phyloP scores from a whole-genome alignment of 2,329 filamentous ascomycete species.

The Monilinia fructigena region DNA sequence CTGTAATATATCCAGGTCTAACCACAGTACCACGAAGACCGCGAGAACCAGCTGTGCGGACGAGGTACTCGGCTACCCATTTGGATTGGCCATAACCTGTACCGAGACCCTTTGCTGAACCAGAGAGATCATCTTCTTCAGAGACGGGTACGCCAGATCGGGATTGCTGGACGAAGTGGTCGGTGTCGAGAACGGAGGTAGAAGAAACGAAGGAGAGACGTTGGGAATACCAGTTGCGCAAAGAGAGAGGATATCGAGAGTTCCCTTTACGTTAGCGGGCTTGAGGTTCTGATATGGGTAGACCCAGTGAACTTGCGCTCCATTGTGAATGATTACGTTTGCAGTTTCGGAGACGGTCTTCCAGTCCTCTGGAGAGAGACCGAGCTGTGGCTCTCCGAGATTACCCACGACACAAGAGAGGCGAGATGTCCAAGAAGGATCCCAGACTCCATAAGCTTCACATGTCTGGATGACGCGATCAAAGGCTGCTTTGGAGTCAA shows the following conservation, averaged over 20 bases:
- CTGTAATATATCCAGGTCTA: conserved; percentile 82
- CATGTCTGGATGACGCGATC: conserved; percentile 66
- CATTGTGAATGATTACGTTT: conserved; percentile 80
- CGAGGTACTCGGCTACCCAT: conserved; percentile 70
- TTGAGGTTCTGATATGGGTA: conserved; percentile 70
- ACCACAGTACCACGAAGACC: conserved; percentile 75
- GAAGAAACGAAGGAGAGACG: conserved; percentile 78
- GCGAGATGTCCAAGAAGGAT: conserved; percentile 62
- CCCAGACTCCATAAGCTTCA: conserved; percentile 78
- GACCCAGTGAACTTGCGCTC: conserved; percentile 79
- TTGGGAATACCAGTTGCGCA: conserved; percentile 75
- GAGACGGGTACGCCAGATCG: conserved; percentile 62
- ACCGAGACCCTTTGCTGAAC: conserved; percentile 71
- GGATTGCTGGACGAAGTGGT: conserved; percentile 76
- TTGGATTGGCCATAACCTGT: conserved; percentile 93
- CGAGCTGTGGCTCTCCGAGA: conserved; percentile 69
- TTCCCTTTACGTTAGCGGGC: conserved; percentile 76
- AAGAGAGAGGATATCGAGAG: conserved; percentile 71
- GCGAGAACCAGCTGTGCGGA: conserved; percentile 73
- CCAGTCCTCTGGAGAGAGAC: conserved; percentile 67
- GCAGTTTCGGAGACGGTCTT: conserved; percentile 61
- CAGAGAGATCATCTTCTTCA: conserved; percentile 76
- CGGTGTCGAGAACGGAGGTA: conserved; percentile 77
- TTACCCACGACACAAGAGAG: conserved; percentile 72
- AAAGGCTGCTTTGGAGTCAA: conserved; percentile 58